Percentiles rank a stretch among this genome's conserved stretches.
Conservation (phyloP, 2,329 filamentous ascomycete species). For the Lecanicillium sp. region DNA sequence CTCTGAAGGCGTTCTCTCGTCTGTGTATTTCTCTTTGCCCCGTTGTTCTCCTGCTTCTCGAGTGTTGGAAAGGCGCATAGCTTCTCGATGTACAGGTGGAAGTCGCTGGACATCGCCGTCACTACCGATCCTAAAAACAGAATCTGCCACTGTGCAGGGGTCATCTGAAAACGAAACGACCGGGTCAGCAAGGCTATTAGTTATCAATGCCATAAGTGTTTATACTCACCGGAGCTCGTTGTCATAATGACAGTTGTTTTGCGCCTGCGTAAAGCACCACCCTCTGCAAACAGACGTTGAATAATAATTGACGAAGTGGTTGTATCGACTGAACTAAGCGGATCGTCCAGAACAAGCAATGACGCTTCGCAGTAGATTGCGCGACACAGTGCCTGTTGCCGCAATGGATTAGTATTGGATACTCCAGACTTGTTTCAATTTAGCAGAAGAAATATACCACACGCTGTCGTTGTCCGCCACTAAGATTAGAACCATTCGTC, state of each 20-base stretch:
- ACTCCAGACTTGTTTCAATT: no score
- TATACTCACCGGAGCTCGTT: constrained; percentile 1
- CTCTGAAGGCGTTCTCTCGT: no score
- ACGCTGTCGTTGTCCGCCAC: not conserved
- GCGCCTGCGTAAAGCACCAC: not conserved
- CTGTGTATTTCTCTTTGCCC: no score
- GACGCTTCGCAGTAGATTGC: not conserved
- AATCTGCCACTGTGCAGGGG: not conserved
- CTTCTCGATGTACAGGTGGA: no score
- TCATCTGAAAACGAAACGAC: not conserved
- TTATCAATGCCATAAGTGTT: not conserved
- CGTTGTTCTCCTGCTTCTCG: no score
- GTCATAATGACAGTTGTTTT: constrained; percentile 4
- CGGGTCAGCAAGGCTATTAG: no score
- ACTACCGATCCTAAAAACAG: not conserved
- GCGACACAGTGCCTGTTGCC: not conserved
- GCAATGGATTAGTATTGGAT: no score
- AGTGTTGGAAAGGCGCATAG: no score
- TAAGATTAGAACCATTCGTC: not conserved
- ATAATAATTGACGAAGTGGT: not conserved
- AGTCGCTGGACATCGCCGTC: not conserved
- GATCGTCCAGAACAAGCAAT: not conserved
- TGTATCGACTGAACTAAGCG: not conserved
- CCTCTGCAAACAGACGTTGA: not conserved
- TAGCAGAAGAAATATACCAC: not conserved